Conservation (phyloP, 345 rosid genomes). For the Viola odorata region DNA sequence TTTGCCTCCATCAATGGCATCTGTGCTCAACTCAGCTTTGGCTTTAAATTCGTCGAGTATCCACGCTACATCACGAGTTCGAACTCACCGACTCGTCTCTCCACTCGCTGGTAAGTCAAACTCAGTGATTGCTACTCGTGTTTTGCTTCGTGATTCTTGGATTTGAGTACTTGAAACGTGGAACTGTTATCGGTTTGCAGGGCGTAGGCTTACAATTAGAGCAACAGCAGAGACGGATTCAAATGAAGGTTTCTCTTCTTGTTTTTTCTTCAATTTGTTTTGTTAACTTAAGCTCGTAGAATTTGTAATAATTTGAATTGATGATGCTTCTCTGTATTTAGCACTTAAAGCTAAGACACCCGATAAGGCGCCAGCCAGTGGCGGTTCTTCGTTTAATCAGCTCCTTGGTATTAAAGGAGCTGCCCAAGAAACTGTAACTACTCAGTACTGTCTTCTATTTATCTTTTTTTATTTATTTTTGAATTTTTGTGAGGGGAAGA, state of each 20-base stretch:
- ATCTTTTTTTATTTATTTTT: neutral
- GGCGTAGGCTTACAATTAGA: slow-evolving; percentile 58
- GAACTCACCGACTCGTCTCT: slow-evolving; percentile 22
- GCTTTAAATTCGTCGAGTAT: slow-evolving; percentile 32
- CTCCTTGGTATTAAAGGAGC: slow-evolving; percentile 99
- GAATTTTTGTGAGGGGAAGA: neutral
- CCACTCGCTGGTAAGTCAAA: slow-evolving; percentile 22
- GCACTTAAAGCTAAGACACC: slow-evolving; percentile 47
- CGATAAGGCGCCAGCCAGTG: slow-evolving; percentile 57
- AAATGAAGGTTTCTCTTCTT: slow-evolving; percentile 49
- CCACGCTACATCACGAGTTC: slow-evolving; percentile 25
- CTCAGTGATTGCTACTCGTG: too few relatives aligned
- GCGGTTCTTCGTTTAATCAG: slow-evolving; percentile 86
- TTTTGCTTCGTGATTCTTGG: neutral
- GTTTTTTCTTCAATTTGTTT: neutral
- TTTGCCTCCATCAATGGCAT: slow-evolving; percentile 41
- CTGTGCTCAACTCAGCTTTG: slow-evolving; percentile 44
- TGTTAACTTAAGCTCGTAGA: neutral
- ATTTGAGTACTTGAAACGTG: neutral
- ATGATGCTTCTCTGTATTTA: neutral
- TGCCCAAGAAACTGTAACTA: slow-evolving; percentile 69
- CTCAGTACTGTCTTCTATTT: neutral
- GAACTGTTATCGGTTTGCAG: slow-evolving; percentile 29
- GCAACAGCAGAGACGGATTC: slow-evolving; percentile 83
- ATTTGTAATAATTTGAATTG: neutral